These are phyloP conservation scores for Jaminaea rosea DNA, from an alignment of 1,284 basidiomycete species.

Conservation along the genomic window DNA sequence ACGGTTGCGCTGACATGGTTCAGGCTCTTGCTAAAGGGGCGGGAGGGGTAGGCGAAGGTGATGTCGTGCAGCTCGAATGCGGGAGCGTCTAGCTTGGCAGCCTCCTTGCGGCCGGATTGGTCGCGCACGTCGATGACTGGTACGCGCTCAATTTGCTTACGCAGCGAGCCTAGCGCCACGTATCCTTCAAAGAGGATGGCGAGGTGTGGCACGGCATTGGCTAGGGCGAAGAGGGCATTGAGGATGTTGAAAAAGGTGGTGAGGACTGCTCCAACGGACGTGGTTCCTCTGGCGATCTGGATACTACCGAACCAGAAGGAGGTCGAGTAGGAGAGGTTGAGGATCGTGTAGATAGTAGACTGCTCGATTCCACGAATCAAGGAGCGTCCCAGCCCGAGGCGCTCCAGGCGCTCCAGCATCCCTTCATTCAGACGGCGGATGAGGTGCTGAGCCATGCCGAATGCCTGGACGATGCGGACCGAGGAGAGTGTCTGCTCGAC, in stretches of 20 bases:
- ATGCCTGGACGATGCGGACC: constrained; percentile 49
- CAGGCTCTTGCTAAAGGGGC: constrained; percentile 31
- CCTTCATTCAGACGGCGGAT: constrained; percentile 44
- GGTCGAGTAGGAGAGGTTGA: constrained; percentile 26
- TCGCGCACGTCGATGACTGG: constrained; percentile 41
- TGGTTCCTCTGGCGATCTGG: constrained; percentile 21
- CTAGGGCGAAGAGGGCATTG: constrained; percentile 37
- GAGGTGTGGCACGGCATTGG: constrained; percentile 40
- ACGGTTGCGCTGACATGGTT: constrained; percentile 26
- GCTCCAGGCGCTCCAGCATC: constrained; percentile 43
- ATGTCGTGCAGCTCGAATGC: constrained; percentile 30
- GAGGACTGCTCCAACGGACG: constrained; percentile 22
- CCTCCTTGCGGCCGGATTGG: constrained; percentile 13
- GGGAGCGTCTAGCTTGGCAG: constrained; percentile 14
- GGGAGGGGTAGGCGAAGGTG: constrained; percentile 40
- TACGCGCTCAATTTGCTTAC: constrained; percentile 32
- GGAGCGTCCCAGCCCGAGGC: constrained; percentile 38
- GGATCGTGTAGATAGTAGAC: constrained; percentile 28
- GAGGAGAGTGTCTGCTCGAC: constrained; percentile 49
- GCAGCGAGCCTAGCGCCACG: constrained; percentile 27
- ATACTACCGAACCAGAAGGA: constrained; percentile 38
- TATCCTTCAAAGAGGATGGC: constrained; percentile 31
- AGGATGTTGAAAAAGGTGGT: constrained; percentile 43
- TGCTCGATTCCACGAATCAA: constrained; percentile 34
- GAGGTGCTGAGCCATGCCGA: constrained; percentile 44